These are phyloP conservation scores for Aspergillus sp. DNA, from an alignment of 2,329 filamentous ascomycete genomes.

Conservation along the genomic window DNA sequence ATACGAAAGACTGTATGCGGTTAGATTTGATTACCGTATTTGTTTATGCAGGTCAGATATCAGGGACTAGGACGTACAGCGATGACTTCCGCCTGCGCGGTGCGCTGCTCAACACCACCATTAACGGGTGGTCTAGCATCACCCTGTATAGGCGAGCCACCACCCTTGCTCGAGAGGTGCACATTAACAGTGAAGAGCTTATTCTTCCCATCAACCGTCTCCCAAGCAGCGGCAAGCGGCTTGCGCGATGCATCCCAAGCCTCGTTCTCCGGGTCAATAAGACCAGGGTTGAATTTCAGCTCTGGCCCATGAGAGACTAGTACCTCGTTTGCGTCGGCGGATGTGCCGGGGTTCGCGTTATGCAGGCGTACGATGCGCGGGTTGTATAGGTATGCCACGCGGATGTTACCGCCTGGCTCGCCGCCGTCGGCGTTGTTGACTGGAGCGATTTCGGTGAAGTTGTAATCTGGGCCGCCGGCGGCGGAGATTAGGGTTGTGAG, in stretches of 20 bases:
- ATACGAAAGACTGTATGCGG: constrained; percentile 51
- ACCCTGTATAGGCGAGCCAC: constrained; percentile 63
- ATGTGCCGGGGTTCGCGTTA: constrained; percentile 57
- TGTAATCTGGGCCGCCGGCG: constrained; percentile 54
- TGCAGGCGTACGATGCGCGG: constrained; percentile 59
- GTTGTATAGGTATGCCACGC: constrained; percentile 68
- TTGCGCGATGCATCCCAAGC: constrained; percentile 65
- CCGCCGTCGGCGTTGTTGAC: constrained; percentile 64
- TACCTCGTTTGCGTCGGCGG: constrained; percentile 58
- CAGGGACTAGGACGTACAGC: constrained; percentile 44
- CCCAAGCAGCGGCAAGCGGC: constrained; percentile 67
- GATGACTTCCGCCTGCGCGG: constrained; percentile 58
- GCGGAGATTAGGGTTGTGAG: constrained; percentile 55
- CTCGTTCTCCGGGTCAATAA: constrained; percentile 61
- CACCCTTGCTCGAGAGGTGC: constrained; percentile 67
- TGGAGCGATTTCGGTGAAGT: constrained; percentile 61
- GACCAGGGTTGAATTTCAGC: constrained; percentile 69
- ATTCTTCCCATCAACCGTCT: constrained; percentile 53
- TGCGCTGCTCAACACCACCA: constrained; percentile 58
- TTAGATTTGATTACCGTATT: background rate
- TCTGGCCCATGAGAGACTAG: constrained; percentile 49
- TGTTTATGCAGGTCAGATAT: background rate
- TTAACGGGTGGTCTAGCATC: constrained; percentile 68
- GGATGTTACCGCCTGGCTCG: constrained; percentile 69
- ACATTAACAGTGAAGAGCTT: constrained; percentile 72